phyloP scores from a whole-genome alignment of 1,139 yeast species.

The Taphrina populina region DNA sequence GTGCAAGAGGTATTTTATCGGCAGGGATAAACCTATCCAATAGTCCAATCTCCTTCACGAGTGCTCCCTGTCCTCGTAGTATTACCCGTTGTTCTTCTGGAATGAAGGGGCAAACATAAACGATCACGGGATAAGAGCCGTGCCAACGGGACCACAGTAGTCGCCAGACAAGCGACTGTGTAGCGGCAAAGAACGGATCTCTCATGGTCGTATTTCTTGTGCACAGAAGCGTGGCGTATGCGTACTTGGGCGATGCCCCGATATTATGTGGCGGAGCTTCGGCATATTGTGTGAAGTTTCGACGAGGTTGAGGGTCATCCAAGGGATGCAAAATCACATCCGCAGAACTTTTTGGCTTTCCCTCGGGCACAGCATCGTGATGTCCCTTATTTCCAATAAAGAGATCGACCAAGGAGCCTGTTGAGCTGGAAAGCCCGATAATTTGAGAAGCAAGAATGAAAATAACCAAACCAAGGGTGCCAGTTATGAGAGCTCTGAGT shows the following conservation, averaged over 20 bases:
- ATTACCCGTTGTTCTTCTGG: constrained; percentile 20
- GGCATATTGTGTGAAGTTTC: constrained; percentile 1
- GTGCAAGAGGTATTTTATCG: constrained; percentile 10
- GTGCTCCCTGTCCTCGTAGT: constrained; percentile 27
- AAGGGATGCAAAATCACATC: not conserved
- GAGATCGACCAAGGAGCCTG: no score
- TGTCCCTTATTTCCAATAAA: no score
- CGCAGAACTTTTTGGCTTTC: no score
- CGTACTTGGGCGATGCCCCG: not conserved
- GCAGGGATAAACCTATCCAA: constrained; percentile 13
- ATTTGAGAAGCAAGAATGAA: no score
- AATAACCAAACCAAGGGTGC: no score
- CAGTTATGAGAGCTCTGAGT: no score
- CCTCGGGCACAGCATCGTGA: no score
- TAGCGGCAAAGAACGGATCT: constrained; percentile 25
- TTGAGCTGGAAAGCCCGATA: no score
- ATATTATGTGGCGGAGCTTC: constrained; percentile 8
- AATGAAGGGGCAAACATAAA: constrained; percentile 11
- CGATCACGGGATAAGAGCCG: constrained; percentile 16
- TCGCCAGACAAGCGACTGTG: constrained; percentile 23
- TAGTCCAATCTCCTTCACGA: constrained; percentile 26
- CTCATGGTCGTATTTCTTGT: constrained; percentile 15
- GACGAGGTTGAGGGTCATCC: constrained; percentile 11
- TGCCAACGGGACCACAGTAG: constrained; percentile 18
- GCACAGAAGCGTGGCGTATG: constrained; percentile 24